Evolutionary conservation across 2,329 filamentous ascomycete genomes (phyloP).

Genomic region (Hawksworthiomyces lignivorus): DNA sequence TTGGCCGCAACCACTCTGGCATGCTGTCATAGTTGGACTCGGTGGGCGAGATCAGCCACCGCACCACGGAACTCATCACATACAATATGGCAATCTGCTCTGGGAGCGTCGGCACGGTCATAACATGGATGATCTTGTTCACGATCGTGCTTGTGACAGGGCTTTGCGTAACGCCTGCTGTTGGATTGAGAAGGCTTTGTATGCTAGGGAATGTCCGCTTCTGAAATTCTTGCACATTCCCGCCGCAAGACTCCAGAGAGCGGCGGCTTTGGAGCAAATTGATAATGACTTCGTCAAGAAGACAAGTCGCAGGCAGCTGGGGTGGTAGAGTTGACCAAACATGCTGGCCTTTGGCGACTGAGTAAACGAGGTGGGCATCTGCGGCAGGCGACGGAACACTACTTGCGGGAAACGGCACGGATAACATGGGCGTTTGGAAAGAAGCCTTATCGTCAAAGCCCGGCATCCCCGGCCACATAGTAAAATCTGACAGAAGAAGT

Average conservation of each 20-base stretch:
- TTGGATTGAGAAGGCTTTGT: conserved; percentile 1
- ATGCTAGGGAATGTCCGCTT: background rate
- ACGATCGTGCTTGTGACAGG: conserved; percentile 5
- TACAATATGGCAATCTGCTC: conserved; percentile 5
- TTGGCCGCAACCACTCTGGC: conserved; percentile 19
- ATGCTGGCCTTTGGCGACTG: background rate
- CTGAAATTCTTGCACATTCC: conserved; percentile 3
- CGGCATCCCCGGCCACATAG: background rate
- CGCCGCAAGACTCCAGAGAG: background rate
- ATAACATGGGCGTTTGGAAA: background rate
- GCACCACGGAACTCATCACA: conserved; percentile 1
- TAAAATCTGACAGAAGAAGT: no score
- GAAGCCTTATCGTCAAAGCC: conserved; percentile 3
- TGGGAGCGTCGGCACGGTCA: conserved; percentile 1
- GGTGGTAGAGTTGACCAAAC: conserved; percentile 3
- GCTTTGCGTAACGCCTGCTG: background rate
- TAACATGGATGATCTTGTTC: conserved; percentile 3
- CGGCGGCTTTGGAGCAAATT: background rate
- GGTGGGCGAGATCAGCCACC: conserved; percentile 4
- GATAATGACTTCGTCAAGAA: conserved; percentile 1
- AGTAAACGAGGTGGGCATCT: conserved; percentile 1
- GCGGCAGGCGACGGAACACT: background rate
- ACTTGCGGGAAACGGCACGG: background rate
- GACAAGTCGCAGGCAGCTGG: conserved; percentile 1
- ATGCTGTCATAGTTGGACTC: conserved; percentile 7